These are phyloP conservation scores for Gossypium laxum DNA, from an alignment of 441 rosid genomes.

Conservation along the genomic window DNA sequence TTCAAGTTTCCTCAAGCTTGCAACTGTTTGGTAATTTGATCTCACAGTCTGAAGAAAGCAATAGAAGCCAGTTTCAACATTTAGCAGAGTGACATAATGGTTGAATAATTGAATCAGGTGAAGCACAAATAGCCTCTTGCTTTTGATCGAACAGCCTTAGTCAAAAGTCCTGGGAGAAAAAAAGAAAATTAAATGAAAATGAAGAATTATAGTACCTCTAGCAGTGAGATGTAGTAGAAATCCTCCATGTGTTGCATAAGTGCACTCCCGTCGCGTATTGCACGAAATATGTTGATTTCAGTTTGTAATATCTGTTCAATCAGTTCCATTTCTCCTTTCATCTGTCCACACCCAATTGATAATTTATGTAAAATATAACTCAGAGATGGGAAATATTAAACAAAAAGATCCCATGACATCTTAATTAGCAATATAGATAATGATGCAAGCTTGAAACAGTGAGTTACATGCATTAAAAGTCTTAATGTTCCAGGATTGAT, in stretches of 20 bases:
- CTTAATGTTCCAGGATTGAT: not conserved
- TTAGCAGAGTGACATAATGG: not conserved
- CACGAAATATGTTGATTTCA: slow-evolving; percentile 72
- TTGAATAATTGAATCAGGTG: not conserved
- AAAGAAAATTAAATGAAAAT: not conserved
- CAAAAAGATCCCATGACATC: not conserved
- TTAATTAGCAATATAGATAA: not conserved
- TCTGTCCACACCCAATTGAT: slow-evolving; percentile 30
- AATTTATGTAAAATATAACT: not conserved
- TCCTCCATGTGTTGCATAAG: slow-evolving; percentile 98
- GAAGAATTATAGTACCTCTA: slow-evolving; percentile 47
- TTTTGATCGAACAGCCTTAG: not conserved
- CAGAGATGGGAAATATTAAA: not conserved
- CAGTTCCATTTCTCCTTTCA: slow-evolving; percentile 96
- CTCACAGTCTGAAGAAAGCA: slow-evolving; percentile 47
- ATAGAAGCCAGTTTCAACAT: not conserved
- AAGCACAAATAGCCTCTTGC: not conserved
- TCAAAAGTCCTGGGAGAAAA: not conserved
- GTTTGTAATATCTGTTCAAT: slow-evolving; percentile 80
- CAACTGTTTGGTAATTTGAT: slow-evolving; percentile 37
- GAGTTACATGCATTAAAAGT: not conserved
- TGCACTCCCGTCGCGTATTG: slow-evolving; percentile 68
- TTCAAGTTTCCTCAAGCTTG: slow-evolving; percentile 23
- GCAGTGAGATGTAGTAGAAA: slow-evolving; percentile 77
- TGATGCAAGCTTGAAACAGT: not conserved